Base-by-base conservation (phyloP, 1,284 basidiomycete species). In the Afroboletus lepidellus region DNA sequence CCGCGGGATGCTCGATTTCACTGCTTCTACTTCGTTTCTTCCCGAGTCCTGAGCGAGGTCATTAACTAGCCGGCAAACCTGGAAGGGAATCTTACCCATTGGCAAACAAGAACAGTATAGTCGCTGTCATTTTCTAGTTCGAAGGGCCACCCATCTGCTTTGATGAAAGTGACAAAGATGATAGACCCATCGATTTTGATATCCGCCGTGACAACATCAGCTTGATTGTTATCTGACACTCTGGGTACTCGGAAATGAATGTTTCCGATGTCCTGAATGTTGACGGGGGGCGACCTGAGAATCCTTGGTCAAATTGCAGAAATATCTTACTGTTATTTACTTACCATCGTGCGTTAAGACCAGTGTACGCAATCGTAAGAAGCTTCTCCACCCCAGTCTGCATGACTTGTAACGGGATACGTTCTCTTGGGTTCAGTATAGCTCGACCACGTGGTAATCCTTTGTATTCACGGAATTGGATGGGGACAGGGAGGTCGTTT, bases 121-220 rank as follows among this genome's bases (percentile, higher is more conserved):
- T 91, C 87, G 54, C 91, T 96, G 49, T 90, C 85, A 61, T 99
- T 99, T 65, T 95, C 91, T 48, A 99, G 81, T 46, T 80, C 77
- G 69, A 96, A 94, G 1, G 97, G 96, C 93, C 94, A 98, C 1
- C 79, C 79, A 41, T 85, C 85, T 9, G 93, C 89, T 44, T 75
- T 70, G 24, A 79, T 77, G 53, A 99, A 74, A 52, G 83, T 81
- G 33, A 98, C 76, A 71, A 97, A 98, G 53, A 99, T 92, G 2
- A 88, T 92, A 1, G 97, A 86, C 0, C 91, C 92, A 44, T 93
- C 85, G 38, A 98, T 80, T 57, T 89, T 82, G 46, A 95, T 80
- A 58, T 98, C 93, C 18, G 87, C 84, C n/a, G 84, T 80, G 59
- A 98, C 74, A 37, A 98, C 75, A 49, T 84, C 83, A 23, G 78